These are phyloP conservation scores for Psilocybe azurescens DNA, from an alignment of 768 basidiomycete species.

Conservation along the genomic window DNA sequence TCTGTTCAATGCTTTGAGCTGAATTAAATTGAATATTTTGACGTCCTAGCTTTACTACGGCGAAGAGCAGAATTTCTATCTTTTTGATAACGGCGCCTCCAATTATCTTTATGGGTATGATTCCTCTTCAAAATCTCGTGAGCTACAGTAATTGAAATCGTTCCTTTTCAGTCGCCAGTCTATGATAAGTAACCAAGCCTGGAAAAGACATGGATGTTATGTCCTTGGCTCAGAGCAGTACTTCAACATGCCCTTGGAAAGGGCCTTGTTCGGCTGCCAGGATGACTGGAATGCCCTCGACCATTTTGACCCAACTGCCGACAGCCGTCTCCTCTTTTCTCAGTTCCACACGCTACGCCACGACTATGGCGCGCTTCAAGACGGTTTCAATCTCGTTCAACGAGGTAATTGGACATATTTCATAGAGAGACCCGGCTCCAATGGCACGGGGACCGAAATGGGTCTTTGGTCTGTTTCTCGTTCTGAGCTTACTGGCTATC, in stretches of 20 bases:
- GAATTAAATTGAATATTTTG: background rate
- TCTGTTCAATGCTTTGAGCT: background rate
- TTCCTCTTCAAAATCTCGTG: background rate
- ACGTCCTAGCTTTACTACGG: conserved; percentile 77
- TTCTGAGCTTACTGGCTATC: conserved; percentile 59
- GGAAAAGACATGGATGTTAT: conserved; percentile 96
- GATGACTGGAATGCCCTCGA: conserved; percentile 94
- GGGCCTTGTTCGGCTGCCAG: conserved; percentile 78
- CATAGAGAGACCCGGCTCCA: conserved; percentile 86
- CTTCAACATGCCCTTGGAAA: conserved; percentile 90
- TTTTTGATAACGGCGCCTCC: conserved; percentile 85
- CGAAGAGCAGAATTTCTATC: conserved; percentile 91
- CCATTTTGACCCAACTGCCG: conserved; percentile 91
- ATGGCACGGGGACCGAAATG: conserved; percentile 80
- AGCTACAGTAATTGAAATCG: background rate
- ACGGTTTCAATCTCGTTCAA: conserved; percentile 86
- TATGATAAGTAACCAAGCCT: conserved; percentile 84
- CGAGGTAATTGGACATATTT: conserved; percentile 84
- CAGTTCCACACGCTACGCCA: conserved; percentile 76
- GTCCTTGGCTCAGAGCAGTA: conserved; percentile 89
- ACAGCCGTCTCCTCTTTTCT: conserved; percentile 72
- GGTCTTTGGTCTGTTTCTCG: conserved; percentile 87
- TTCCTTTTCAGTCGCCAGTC: conserved; percentile 75
- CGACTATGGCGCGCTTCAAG: conserved; percentile 76
- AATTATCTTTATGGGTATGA: conserved; percentile 91